Evolutionary conservation across 1,284 basidiomycete species (phyloP).

Genomic region (Moesziomyces antarcticus): DNA sequence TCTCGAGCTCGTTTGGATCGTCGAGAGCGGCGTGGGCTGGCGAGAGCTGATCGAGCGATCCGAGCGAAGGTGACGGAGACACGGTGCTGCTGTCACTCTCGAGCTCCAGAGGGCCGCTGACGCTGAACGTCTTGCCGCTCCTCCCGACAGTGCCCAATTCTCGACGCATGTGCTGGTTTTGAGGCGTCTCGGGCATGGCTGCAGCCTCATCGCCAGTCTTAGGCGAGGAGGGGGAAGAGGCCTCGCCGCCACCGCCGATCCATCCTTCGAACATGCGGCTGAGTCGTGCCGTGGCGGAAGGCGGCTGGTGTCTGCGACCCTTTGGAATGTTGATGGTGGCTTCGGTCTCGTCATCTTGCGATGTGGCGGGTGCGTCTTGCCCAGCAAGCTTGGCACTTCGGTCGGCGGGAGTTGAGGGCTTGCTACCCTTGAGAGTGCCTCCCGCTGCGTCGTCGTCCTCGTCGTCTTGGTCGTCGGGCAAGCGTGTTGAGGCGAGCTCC

Average conservation of each 20-base stretch:
- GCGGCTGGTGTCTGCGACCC: constrained; percentile 31
- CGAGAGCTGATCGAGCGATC: constrained; percentile 22
- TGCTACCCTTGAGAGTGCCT: constrained; percentile 42
- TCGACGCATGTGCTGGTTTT: constrained; percentile 14
- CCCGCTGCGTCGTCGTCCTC: constrained; percentile 35
- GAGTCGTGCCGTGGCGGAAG: constrained; percentile 49
- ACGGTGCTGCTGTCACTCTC: constrained; percentile 34
- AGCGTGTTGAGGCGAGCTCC: constrained; percentile 21
- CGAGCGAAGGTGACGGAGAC: constrained; percentile 35
- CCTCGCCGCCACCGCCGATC: constrained; percentile 35
- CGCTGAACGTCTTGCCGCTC: constrained; percentile 45
- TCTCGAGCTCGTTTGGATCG: constrained; percentile 32
- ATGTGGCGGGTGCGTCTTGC: not conserved
- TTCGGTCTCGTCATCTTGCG: not conserved
- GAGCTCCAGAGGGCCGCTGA: constrained; percentile 57
- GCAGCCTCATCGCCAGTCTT: not conserved
- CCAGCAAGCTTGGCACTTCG: not conserved
- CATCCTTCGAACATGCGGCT: constrained; percentile 62
- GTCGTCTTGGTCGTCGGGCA: constrained; percentile 5
- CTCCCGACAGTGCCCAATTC: constrained; percentile 35
- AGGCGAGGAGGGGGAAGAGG: constrained; percentile 27
- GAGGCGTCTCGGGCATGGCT: constrained; percentile 32
- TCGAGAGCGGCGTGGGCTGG: constrained; percentile 21
- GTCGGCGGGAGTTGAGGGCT: constrained; percentile 22
- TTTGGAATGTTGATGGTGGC: constrained; percentile 24